Conservation (phyloP, 202 grass and related monocot species). For the Setaria italica region DNA sequence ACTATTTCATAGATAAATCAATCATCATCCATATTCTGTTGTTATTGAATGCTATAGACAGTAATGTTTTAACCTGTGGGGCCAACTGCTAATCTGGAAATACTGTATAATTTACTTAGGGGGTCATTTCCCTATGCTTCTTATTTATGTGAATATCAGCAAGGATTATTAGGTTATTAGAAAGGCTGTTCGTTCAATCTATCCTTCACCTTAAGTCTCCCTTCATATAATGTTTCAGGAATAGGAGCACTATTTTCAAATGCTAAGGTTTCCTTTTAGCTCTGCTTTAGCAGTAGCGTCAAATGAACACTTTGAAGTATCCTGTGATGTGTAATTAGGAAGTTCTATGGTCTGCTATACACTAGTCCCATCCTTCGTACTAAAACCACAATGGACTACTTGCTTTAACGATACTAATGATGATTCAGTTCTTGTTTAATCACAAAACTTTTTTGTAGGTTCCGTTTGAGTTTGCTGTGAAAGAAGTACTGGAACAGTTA, state of each 20-base stretch:
- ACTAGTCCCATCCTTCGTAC: background rate
- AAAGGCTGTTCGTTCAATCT: background rate
- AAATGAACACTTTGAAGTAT: constrained; percentile 8
- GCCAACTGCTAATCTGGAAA: background rate
- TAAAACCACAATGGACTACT: background rate
- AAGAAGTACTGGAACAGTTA: constrained; percentile 85
- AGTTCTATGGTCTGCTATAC: constrained; percentile 12
- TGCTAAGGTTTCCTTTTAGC: constrained; percentile 17
- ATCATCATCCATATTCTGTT: constrained; percentile 18
- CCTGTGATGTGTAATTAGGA: background rate
- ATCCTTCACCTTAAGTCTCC: background rate
- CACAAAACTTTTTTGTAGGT: constrained; percentile 56
- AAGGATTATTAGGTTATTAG: background rate
- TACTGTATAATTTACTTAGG: background rate
- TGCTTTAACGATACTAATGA: background rate
- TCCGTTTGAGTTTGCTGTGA: constrained; percentile 89
- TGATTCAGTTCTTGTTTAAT: constrained; percentile 28
- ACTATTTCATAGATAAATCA: constrained; percentile 20
- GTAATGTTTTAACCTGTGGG: background rate
- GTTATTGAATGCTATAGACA: background rate
- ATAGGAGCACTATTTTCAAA: background rate
- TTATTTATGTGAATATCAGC: background rate
- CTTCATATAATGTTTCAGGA: background rate
- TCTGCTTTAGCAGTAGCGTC: constrained; percentile 12
- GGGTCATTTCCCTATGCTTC: background rate